Percentiles rank a stretch among this genome's conserved stretches.
phyloP scores from a whole-genome alignment of 2,329 filamentous ascomycete genomes.

The Capronia americana region DNA sequence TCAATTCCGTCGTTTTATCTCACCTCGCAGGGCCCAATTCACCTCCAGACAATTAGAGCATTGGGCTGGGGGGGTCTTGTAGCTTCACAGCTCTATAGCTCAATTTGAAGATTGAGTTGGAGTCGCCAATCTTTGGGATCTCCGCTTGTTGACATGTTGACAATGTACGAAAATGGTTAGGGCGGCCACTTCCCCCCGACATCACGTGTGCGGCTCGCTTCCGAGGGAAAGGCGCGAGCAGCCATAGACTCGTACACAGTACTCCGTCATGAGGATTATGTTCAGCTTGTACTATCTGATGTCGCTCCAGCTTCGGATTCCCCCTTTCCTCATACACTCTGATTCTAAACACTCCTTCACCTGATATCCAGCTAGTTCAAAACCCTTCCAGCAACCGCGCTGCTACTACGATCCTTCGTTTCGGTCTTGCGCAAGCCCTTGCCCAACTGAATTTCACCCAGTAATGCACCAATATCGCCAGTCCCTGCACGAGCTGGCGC shows the following conservation, averaged over 20 bases:
- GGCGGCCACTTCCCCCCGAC: background rate
- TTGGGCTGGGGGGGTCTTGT: background rate
- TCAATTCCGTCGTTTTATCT: background rate
- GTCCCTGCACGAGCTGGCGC: slow-evolving; percentile 43
- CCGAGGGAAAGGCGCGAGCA: background rate
- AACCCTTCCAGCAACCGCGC: slow-evolving; percentile 78
- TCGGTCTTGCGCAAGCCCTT: slow-evolving; percentile 81
- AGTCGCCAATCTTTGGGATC: background rate
- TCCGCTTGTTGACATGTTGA: slow-evolving; percentile 21
- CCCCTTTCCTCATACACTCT: background rate
- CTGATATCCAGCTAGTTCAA: slow-evolving; percentile 44
- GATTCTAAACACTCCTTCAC: background rate
- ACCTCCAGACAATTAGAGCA: background rate
- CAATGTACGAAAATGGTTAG: slow-evolving; percentile 23
- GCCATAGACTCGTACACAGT: background rate
- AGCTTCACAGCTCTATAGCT: background rate
- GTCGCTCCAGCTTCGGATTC: background rate
- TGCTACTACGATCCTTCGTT: slow-evolving; percentile 83
- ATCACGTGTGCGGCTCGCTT: background rate
- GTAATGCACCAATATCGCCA: slow-evolving; percentile 65
- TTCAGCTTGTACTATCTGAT: background rate
- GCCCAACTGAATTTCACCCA: slow-evolving; percentile 84
- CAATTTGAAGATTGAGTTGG: background rate
- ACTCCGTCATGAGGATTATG: background rate
- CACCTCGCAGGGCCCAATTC: background rate